phyloP scores from a whole-genome alignment of 2,329 filamentous ascomycete genomes.

The Colletotrichum destructivum region DNA sequence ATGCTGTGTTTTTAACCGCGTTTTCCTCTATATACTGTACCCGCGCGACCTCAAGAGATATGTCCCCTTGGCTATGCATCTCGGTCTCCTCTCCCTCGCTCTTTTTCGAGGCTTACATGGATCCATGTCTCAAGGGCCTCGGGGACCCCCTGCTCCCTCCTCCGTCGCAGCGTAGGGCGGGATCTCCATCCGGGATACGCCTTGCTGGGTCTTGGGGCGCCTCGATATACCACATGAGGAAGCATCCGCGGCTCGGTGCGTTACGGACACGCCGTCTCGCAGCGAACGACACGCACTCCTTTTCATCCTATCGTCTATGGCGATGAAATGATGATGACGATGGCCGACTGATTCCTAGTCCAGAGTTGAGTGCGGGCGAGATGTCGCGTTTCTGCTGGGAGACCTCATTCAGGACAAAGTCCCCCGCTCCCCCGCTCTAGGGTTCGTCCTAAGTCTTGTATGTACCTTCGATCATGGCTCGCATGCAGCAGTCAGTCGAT shows the following conservation, averaged over 20 bases:
- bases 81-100: not conserved
- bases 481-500: not conserved
- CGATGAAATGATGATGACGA: not conserved
- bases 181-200: slow-evolving; percentile 28
- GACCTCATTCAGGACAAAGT: not conserved
- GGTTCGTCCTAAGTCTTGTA: not conserved
- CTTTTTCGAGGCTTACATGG: slow-evolving; percentile 12
- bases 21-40: too few species aligned
- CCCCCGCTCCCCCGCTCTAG: too few species aligned
- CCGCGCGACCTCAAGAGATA: too few species aligned
- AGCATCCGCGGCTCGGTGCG: not conserved
- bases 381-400: not conserved
- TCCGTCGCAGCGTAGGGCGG: slow-evolving; percentile 3
- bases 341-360: too few species aligned
- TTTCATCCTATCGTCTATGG: not conserved
- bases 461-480: not conserved
- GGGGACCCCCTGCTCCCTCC: not conserved
- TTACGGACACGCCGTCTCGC: not conserved
- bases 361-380: not conserved
- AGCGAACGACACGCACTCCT: not conserved
- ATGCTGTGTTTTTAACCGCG: too few species aligned
- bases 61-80: too few species aligned
- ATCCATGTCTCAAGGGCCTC: slow-evolving; percentile 20
- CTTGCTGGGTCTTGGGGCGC: slow-evolving; percentile 11
- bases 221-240: slow-evolving; percentile 20